These are phyloP conservation scores for Suhomyces pyralidae DNA, from an alignment of 805 yeast genomes.

Conservation along the genomic window DNA sequence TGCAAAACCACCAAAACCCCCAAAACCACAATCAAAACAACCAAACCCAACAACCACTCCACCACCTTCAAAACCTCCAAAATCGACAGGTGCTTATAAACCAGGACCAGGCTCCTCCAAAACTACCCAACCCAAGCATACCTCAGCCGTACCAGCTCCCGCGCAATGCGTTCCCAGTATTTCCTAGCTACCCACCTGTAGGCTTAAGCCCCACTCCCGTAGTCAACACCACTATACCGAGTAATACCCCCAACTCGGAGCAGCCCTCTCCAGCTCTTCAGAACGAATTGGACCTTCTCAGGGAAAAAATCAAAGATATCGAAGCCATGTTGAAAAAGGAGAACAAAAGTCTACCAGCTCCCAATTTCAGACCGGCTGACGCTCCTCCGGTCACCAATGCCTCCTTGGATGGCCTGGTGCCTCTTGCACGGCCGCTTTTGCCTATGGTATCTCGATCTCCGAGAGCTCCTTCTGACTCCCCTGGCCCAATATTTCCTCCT, in stretches of 20 bases:
- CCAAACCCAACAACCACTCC: neutral
- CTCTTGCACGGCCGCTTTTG: neutral
- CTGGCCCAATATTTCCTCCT: neutral
- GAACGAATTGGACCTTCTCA: conserved; percentile 32
- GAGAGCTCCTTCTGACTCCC: neutral
- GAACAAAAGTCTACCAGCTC: neutral
- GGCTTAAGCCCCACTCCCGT: neutral
- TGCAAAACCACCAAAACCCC: neutral
- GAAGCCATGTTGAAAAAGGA: conserved; percentile 42
- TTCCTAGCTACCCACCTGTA: neutral
- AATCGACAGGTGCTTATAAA: neutral
- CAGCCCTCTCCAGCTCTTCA: neutral
- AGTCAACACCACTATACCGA: neutral
- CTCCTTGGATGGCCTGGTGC: neutral
- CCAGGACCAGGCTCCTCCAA: neutral
- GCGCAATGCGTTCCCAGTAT: neutral
- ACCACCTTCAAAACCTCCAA: neutral
- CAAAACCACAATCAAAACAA: neutral
- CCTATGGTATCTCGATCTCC: neutral
- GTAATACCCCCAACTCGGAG: neutral
- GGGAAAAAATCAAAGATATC: conserved; percentile 40
- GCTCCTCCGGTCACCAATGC: neutral
- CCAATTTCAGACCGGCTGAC: neutral
- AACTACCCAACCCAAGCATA: neutral
- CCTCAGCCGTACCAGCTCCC: neutral